A percentile compares a stretch with the other conserved stretches of the same genome.
Conservation (phyloP, 169 alveolate species). For the Amoebophrya sp. region DNA sequence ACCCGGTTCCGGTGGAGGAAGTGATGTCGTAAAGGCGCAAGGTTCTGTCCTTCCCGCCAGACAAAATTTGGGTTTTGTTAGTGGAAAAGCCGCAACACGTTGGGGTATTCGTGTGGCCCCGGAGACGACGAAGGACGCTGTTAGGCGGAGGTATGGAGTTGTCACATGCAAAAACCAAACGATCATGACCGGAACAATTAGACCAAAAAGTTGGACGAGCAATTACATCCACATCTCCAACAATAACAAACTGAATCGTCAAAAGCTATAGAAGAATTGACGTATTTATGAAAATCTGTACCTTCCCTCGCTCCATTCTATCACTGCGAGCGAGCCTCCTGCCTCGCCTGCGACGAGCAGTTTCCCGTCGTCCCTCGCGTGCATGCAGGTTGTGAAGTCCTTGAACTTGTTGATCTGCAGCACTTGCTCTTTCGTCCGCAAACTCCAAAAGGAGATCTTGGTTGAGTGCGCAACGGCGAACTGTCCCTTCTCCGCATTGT, state of each 20-base stretch:
- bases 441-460: background rate
- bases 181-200: no score
- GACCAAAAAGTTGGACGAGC: no score
- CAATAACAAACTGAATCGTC: no score
- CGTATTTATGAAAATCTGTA: no score
- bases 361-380: background rate
- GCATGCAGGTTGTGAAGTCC: background rate
- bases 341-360: slow-evolving; percentile 1
- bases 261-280: no score
- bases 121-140: slow-evolving; percentile 5
- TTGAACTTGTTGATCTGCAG: background rate
- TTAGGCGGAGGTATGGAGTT: background rate
- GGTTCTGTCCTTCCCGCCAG: background rate
- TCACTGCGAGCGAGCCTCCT: background rate
- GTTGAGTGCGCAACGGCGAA: background rate
- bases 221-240: no score
- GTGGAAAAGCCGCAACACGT: background rate
- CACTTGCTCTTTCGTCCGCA: background rate
- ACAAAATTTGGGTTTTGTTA: background rate
- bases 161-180: no score
- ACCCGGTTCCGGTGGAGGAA: background rate
- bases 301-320: background rate
- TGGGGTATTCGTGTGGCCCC: background rate
- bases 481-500: background rate
- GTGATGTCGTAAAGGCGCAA: background rate